Evolutionary conservation across 2,329 filamentous ascomycete species (phyloP), one percentile per base, ranked within the genome.

Genomic region (Monosporascus sp.): DNA sequence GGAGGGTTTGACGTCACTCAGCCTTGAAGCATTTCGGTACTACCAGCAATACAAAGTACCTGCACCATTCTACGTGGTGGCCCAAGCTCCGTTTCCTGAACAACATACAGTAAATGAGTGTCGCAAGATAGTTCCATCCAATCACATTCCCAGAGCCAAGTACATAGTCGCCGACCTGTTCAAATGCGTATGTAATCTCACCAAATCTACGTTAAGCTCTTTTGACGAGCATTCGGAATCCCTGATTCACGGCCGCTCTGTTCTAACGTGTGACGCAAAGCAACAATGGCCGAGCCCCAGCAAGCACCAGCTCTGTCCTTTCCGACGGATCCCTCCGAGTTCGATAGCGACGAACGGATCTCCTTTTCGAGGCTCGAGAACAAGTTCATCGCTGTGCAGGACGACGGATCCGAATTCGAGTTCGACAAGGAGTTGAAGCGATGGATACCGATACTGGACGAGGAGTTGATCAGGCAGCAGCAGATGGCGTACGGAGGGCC

Each of bases 351-450:
- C 68, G 82, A 89, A 27, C 88, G 92, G 62, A 89, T 96, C 65
- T 93, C 90, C 6, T 96, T 87, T 74, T 93, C 90, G n/a, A 88
- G 83, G 67, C 78, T 90, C 56, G 87, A 93, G 71, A 80, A 84
- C 66, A 93, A 91, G 68, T 93, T 87, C 74, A 83, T 94, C 51
- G 84, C 94, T 7, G 91, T 96, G 57, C 87, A 90, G 53, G 89
- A 91, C 48, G 86, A 94, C 67, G 91, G 90, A 50, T 82, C 84
- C 56, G 92, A 96, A 70, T 96, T 87, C 74, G 88, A 92, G 69
- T 97, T 87, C 74, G 86, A 95, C 70, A 73, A 80, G 49, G 79
- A 77, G 49, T 73, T 85, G 61, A 86, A 83, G 73, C 82, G 84
- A 71, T 97, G 92, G 92, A 79, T 91, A 51, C 86, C 85, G 61